Evolutionary conservation across 2,329 filamentous ascomycete species (phyloP).

Genomic region (Metarhizium anisopliae): DNA sequence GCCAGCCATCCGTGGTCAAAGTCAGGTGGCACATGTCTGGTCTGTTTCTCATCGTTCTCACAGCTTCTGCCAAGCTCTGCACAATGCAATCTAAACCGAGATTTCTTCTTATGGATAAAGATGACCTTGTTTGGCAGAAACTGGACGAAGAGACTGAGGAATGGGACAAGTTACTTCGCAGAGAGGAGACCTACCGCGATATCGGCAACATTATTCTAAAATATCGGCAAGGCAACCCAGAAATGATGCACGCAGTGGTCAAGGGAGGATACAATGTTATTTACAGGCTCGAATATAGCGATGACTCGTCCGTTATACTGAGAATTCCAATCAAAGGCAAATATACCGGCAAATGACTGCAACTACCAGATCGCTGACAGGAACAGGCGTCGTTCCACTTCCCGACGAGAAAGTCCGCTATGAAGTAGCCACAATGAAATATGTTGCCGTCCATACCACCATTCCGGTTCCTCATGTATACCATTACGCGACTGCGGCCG

Average conservation of each 20-base stretch:
- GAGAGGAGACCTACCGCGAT: conserved; percentile 5
- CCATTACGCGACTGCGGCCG: conserved; percentile 18
- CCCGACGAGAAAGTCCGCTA: conserved; percentile 26
- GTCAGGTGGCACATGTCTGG: too few relatives aligned
- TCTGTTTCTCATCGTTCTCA: not conserved
- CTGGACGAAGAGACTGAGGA: conserved; percentile 10
- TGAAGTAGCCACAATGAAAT: conserved; percentile 26
- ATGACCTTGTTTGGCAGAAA: conserved; percentile 15
- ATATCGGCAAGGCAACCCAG: conserved; percentile 11
- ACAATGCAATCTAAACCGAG: conserved; percentile 5
- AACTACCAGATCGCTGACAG: conserved; percentile 25
- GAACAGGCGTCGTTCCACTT: conserved; percentile 15
- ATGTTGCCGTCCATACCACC: conserved; percentile 20
- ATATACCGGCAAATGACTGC: not conserved
- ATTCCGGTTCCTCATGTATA: conserved; percentile 26
- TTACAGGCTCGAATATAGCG: conserved; percentile 3
- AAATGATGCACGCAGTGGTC: conserved; percentile 9
- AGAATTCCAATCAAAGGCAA: conserved; percentile 1
- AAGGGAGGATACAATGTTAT: conserved; percentile 2
- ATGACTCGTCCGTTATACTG: not conserved
- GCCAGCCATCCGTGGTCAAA: too few relatives aligned
- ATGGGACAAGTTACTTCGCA: conserved; percentile 11
- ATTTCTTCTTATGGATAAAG: conserved; percentile 10
- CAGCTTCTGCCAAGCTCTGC: not conserved
- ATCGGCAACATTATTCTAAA: conserved; percentile 12